Conservation (phyloP, 2,329 filamentous ascomycete species). For the Sarocladiaceae sp. region DNA sequence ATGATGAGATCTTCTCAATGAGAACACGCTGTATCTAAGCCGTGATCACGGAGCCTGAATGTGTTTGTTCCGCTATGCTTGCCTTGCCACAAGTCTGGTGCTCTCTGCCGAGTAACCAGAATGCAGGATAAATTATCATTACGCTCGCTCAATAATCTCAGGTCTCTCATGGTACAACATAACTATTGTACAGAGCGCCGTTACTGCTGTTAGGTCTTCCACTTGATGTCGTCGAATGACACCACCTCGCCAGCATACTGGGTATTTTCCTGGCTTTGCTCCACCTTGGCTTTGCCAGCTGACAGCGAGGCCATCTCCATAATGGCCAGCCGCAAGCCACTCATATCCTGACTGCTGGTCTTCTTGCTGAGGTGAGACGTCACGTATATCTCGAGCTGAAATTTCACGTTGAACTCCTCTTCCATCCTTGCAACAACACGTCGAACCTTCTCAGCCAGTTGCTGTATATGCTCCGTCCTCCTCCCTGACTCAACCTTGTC, state of each 20-base stretch:
- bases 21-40: neutral
- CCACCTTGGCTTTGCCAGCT: conserved; percentile 20
- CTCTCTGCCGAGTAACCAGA: too few species aligned
- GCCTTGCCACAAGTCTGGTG: too few species aligned
- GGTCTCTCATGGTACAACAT: neutral
- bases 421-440: too few species aligned
- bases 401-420: neutral
- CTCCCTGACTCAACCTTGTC: too few species aligned
- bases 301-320: conserved; percentile 34
- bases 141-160: too few species aligned
- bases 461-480: too few species aligned
- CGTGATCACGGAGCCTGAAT: too few species aligned
- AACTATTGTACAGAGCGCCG: neutral
- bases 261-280: conserved; percentile 29
- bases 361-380: neutral
- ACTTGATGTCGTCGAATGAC: conserved; percentile 32
- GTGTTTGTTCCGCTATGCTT: too few species aligned
- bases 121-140: too few species aligned
- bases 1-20: conserved; percentile 1
- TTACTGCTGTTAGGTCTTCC: conserved; percentile 18
- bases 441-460: too few species aligned
- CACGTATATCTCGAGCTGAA: neutral
- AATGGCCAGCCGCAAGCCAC: conserved; percentile 31
- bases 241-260: conserved; percentile 29
- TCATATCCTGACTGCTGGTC: too few species aligned